Conservation (phyloP, 768 basidiomycete species). For the Crassisporium funariophilum region DNA sequence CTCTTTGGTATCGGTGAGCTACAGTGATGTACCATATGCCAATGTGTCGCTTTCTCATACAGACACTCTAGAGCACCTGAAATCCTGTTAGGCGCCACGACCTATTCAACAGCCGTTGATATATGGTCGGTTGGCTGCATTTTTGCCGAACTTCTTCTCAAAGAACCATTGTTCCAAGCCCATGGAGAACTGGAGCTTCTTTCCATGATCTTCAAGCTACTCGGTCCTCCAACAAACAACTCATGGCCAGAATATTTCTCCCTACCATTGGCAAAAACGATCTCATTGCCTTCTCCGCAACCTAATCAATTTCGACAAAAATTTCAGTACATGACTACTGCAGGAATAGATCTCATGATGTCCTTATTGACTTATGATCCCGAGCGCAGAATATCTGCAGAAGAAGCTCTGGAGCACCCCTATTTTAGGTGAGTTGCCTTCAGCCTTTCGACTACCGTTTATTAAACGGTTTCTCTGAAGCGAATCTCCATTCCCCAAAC, state of each 20-base stretch:
- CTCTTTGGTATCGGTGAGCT: constrained; percentile 95
- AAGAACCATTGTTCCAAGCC: constrained; percentile 98
- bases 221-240: constrained; percentile 87
- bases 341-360: constrained; percentile 84
- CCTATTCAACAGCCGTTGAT: constrained; percentile 94
- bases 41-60: constrained; percentile 13
- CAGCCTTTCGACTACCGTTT: not conserved
- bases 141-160: constrained; percentile 92
- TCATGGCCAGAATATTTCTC: constrained; percentile 85
- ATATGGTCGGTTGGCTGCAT: constrained; percentile 99
- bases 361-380: constrained; percentile 90
- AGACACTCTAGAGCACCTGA: constrained; percentile 77
- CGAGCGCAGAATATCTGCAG: constrained; percentile 79
- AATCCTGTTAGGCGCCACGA: constrained; percentile 89
- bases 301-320: constrained; percentile 78
- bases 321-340: constrained; percentile 81
- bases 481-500: constrained; percentile 94
- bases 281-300: constrained; percentile 76
- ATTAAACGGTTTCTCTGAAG: constrained; percentile 37
- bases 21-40: constrained; percentile 1
- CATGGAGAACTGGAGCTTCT: constrained; percentile 92
- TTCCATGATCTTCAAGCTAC: constrained; percentile 90
- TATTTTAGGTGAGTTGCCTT: constrained; percentile 75
- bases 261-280: constrained; percentile 79
- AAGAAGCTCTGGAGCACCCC: constrained; percentile 86